phyloP scores from a whole-genome alignment of 2,329 filamentous ascomycete species.

The Aspergillus puulaauensis region DNA sequence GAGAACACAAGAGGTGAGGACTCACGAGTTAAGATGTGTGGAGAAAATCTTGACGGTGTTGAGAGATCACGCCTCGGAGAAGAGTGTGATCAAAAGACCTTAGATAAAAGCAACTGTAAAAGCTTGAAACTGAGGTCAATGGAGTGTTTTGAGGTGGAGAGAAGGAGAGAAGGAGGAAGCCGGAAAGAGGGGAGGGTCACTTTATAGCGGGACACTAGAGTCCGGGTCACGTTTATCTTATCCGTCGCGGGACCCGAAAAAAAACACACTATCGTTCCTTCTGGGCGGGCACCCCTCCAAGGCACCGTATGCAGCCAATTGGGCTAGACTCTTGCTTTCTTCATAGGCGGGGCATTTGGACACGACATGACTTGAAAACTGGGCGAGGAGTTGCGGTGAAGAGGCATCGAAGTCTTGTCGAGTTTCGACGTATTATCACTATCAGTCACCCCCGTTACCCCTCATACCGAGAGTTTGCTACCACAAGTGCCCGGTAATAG shows the following conservation, averaged over 20 bases:
- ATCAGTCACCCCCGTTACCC: not conserved
- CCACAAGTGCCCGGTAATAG: not conserved
- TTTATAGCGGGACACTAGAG: conserved; percentile 11
- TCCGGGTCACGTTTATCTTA: conserved; percentile 13
- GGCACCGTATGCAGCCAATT: conserved; percentile 2
- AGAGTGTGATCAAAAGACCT: conserved; percentile 50
- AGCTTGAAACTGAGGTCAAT: conserved; percentile 17
- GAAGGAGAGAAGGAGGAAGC: conserved; percentile 1
- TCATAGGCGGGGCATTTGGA: not conserved
- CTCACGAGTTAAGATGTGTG: conserved; percentile 96
- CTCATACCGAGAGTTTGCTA: not conserved
- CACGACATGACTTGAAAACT: not conserved
- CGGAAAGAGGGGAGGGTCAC: not conserved
- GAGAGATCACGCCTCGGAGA: conserved; percentile 59
- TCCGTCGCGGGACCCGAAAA: conserved; percentile 5
- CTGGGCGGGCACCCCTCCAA: not conserved
- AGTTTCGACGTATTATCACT: not conserved
- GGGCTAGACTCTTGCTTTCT: not conserved
- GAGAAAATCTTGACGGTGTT: conserved; percentile 91
- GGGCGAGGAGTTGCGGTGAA: conserved; percentile 12
- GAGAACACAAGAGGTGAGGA: conserved; percentile 20
- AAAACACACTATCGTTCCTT: not conserved
- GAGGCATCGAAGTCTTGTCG: not conserved
- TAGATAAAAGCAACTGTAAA: conserved; percentile 27
- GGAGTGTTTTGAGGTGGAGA: conserved; percentile 14